Percentiles rank a stretch among this genome's conserved stretches.
Evolutionary conservation across 176 grass and related monocot genomes (phyloP).

Genomic region (Poa annua): DNA sequence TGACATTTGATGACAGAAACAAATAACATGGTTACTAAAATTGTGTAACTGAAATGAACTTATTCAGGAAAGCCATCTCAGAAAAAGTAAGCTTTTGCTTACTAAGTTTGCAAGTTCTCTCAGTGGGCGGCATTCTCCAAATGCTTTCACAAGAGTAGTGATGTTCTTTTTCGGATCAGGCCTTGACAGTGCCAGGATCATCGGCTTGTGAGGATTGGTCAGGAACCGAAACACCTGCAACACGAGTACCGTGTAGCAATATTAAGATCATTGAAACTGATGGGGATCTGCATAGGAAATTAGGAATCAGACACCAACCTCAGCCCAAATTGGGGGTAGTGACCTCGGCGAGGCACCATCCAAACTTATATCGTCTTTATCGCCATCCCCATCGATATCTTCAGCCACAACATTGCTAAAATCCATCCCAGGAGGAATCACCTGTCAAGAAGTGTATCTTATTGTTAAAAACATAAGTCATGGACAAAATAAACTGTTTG

Average conservation of each 20-base stretch:
- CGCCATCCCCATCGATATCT: slow-evolving; percentile 78
- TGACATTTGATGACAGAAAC: slow-evolving; percentile 29
- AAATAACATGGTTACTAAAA: neutral
- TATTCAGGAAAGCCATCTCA: neutral
- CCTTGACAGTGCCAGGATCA: slow-evolving; percentile 87
- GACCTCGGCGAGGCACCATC: slow-evolving; percentile 74
- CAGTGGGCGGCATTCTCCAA: slow-evolving; percentile 83
- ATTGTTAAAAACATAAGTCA: neutral
- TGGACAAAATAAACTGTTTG: neutral
- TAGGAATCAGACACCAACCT: slow-evolving; percentile 55
- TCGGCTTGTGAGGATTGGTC: slow-evolving; percentile 96
- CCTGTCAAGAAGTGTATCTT: slow-evolving; percentile 50
- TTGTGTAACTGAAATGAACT: neutral
- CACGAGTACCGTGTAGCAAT: slow-evolving; percentile 15
- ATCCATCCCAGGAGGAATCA: slow-evolving; percentile 99
- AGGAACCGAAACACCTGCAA: slow-evolving; percentile 84
- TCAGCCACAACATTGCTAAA: slow-evolving; percentile 88
- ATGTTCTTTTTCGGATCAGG: slow-evolving; percentile 98
- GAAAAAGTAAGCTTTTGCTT: slow-evolving; percentile 44
- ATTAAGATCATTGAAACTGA: neutral
- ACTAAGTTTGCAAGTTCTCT: slow-evolving; percentile 98
- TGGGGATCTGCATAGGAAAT: neutral
- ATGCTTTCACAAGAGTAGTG: slow-evolving; percentile 92
- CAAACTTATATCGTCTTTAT: slow-evolving; percentile 64
- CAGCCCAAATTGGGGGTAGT: slow-evolving; percentile 81